Evolutionary conservation across 2,329 filamentous ascomycete species (phyloP).

Genomic region (Ophiosphaerella herpotricha): DNA sequence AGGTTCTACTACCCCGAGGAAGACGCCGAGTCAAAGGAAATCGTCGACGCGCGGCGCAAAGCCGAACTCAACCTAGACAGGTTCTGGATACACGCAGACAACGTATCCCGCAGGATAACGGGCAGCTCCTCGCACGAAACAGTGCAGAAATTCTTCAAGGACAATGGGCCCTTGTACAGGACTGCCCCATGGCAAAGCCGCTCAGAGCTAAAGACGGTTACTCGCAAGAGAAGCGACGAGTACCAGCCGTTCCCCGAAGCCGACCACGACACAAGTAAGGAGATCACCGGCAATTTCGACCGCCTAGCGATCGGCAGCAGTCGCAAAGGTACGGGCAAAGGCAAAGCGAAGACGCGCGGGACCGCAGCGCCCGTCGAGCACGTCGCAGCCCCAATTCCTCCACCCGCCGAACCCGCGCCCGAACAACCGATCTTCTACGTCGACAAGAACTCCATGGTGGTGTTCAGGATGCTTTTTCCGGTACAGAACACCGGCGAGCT

Average conservation of each 20-base stretch:
- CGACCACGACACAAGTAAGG: slow-evolving; percentile 11
- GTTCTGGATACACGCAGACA: background rate
- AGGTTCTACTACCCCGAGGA: slow-evolving; percentile 50
- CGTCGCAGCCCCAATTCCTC: background rate
- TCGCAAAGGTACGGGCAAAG: background rate
- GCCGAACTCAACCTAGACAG: background rate
- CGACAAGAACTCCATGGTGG: slow-evolving; percentile 47
- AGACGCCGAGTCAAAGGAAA: slow-evolving; percentile 33
- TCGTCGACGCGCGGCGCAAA: background rate
- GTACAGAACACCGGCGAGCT: slow-evolving; percentile 38
- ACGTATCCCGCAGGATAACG: background rate
- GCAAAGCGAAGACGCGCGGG: slow-evolving; percentile 13
- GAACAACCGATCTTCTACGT: slow-evolving; percentile 32
- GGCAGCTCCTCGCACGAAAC: background rate
- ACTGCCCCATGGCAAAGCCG: background rate
- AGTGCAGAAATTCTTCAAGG: background rate
- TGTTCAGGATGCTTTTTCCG: slow-evolving; percentile 51
- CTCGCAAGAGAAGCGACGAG: background rate
- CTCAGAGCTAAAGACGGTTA: background rate
- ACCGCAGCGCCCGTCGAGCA: background rate
- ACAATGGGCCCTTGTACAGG: background rate
- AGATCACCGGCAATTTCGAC: slow-evolving; percentile 16
- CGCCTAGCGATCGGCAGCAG: slow-evolving; percentile 1
- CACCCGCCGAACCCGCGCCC: background rate
- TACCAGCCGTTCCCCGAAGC: background rate